phyloP scores from a whole-genome alignment of 345 rosid genomes.

The Eucalyptus rudis region DNA sequence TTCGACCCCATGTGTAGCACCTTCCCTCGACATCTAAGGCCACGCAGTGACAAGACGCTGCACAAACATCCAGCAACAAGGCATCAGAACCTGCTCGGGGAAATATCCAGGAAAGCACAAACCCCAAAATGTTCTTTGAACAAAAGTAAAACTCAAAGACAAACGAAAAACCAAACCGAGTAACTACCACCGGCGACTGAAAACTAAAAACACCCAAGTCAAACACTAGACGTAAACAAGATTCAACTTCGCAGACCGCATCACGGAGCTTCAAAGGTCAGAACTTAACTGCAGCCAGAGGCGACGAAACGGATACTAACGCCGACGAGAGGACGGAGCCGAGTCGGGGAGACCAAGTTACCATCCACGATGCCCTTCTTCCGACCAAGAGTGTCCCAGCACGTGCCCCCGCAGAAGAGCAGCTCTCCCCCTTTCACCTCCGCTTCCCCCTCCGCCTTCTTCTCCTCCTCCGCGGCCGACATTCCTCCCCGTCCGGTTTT shows the following conservation, averaged over 20 bases:
- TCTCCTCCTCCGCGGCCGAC: slow-evolving; percentile 28
- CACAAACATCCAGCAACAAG: not conserved
- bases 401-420: slow-evolving; percentile 77
- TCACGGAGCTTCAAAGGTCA: not conserved
- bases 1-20: slow-evolving; percentile 98
- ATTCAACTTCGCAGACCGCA: not conserved
- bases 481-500: slow-evolving; percentile 9
- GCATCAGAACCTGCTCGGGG: not conserved
- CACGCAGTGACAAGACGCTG: slow-evolving; percentile 94
- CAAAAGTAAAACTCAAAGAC: not conserved
- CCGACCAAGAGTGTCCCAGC: slow-evolving; percentile 70
- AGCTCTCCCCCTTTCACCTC: slow-evolving; percentile 83
- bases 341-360: slow-evolving; percentile 81
- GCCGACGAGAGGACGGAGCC: slow-evolving; percentile 85
- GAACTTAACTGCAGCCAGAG: slow-evolving; percentile 67
- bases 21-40: slow-evolving; percentile 94
- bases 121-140: not conserved
- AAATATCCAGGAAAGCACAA: not conserved
- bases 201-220: not conserved
- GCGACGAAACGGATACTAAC: slow-evolving; percentile 69
- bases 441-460: slow-evolving; percentile 15
- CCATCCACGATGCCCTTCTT: slow-evolving; percentile 51
- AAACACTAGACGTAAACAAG: not conserved
- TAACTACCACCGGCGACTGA: not conserved
- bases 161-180: not conserved